phyloP scores from a whole-genome alignment of 1,284 basidiomycete genomes.

The Rhodofomes roseus region DNA sequence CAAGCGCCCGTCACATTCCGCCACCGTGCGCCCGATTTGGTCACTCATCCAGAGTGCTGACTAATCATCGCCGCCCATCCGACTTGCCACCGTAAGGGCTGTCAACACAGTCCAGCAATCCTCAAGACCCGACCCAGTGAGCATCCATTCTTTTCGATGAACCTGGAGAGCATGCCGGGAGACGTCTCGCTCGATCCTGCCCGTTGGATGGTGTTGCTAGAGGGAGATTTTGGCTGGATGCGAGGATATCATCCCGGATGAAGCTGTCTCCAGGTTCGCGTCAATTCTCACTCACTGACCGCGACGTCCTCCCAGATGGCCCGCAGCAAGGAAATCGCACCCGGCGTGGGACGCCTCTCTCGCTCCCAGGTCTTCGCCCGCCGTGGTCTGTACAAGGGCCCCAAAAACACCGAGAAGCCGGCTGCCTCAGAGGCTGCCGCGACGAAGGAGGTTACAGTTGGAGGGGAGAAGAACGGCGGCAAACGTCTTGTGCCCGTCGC shows the following conservation, averaged over 20 bases:
- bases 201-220: constrained; percentile 2
- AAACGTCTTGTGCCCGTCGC: constrained; percentile 82
- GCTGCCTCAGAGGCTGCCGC: constrained; percentile 55
- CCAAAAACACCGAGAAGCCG: constrained; percentile 74
- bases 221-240: constrained; percentile 34
- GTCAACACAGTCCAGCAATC: constrained; percentile 27
- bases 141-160: constrained; percentile 21
- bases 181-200: not conserved
- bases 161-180: constrained; percentile 12
- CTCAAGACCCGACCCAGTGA: constrained; percentile 40
- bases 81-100: constrained; percentile 9
- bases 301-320: constrained; percentile 66
- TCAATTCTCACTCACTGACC: constrained; percentile 12
- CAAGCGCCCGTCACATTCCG: not conserved
- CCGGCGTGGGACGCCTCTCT: constrained; percentile 82
- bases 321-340: constrained; percentile 85
- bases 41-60: constrained; percentile 7
- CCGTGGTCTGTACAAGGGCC: constrained; percentile 77
- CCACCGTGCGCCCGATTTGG: constrained; percentile 1
- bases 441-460: constrained; percentile 79
- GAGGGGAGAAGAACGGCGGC: constrained; percentile 90
- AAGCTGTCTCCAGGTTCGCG: constrained; percentile 21
- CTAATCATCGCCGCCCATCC: constrained; percentile 6
- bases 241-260: constrained; percentile 30
- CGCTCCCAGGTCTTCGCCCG: constrained; percentile 79